Conservation (phyloP, 495 filamentous ascomycete genomes). For the Neurospora pannonica region DNA sequence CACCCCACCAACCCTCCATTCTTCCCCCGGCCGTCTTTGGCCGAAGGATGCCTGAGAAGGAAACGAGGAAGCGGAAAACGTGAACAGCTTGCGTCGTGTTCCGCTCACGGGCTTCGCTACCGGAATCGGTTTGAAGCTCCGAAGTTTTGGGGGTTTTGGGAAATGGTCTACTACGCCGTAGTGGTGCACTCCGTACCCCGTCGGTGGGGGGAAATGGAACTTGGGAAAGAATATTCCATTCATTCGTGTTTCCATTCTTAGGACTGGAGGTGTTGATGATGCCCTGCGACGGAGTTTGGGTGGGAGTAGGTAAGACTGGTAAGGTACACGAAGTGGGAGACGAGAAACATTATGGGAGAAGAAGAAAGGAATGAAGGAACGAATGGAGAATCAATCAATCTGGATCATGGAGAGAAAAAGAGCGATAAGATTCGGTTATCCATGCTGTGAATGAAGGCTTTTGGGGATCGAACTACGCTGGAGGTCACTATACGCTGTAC, state of each 20-base stretch:
- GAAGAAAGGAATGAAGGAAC: background rate
- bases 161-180: background rate
- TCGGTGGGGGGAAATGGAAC: background rate
- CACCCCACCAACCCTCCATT: background rate
- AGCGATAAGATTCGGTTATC: background rate
- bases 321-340: background rate
- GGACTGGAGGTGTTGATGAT: background rate
- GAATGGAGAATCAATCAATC: no score
- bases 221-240: background rate
- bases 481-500: background rate
- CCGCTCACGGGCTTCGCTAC: background rate
- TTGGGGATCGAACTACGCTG: background rate
- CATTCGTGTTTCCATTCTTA: background rate
- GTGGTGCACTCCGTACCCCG: background rate
- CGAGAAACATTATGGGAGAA: background rate
- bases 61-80: background rate
- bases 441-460: background rate
- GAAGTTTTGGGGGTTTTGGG: background rate
- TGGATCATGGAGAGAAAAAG: no score
- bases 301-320: background rate
- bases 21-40: background rate
- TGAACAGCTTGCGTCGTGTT: background rate
- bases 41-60: background rate
- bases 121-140: background rate
- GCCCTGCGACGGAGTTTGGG: background rate